Percentiles rank a stretch among this genome's conserved stretches.
These are phyloP conservation scores for Coemansia sp. DNA, from an alignment of 192 early-diverging fungal species.

Conservation along the genomic window DNA sequence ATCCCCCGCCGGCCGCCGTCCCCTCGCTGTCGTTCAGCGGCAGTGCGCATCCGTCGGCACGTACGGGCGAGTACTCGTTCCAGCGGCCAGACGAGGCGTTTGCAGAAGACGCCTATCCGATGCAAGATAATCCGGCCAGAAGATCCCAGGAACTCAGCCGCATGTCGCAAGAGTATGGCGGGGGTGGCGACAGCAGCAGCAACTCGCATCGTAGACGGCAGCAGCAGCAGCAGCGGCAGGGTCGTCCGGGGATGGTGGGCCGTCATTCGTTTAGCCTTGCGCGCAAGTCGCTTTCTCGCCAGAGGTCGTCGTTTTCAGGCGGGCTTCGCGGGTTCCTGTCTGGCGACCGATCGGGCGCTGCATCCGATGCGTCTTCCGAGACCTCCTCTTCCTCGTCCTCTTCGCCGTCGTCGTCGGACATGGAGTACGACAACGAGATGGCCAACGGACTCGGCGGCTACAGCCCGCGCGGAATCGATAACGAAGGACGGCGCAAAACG, in stretches of 20 bases:
- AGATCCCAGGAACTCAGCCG: constrained; percentile 23
- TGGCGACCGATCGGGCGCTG: constrained; percentile 4
- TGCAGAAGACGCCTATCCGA: constrained; percentile 35
- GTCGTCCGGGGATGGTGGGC: constrained; percentile 5
- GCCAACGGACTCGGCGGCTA: constrained; percentile 15
- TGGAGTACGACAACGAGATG: constrained; percentile 11
- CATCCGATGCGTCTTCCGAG: neutral
- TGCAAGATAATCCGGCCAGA: constrained; percentile 39
- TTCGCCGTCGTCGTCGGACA: constrained; percentile 23
- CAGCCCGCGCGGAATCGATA: constrained; percentile 13
- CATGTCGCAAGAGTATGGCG: constrained; percentile 29
- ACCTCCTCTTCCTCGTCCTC: constrained; percentile 18
- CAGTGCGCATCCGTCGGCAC: neutral
- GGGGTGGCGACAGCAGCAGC: neutral
- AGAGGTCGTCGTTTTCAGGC: constrained; percentile 34
- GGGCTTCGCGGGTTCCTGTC: constrained; percentile 25
- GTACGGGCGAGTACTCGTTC: constrained; percentile 35
- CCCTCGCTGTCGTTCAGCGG: constrained; percentile 28
- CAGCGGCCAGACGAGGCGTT: constrained; percentile 47
- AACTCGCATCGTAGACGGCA: neutral
- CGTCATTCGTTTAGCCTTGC: constrained; percentile 32
- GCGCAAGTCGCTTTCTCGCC: constrained; percentile 17
- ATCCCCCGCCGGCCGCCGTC: neutral
- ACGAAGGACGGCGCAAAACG: constrained; percentile 29
- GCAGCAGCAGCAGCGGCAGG: constrained; percentile 7